Evolutionary conservation across 106 monocot species (phyloP).

Genomic region (Acorus gramineus): DNA sequence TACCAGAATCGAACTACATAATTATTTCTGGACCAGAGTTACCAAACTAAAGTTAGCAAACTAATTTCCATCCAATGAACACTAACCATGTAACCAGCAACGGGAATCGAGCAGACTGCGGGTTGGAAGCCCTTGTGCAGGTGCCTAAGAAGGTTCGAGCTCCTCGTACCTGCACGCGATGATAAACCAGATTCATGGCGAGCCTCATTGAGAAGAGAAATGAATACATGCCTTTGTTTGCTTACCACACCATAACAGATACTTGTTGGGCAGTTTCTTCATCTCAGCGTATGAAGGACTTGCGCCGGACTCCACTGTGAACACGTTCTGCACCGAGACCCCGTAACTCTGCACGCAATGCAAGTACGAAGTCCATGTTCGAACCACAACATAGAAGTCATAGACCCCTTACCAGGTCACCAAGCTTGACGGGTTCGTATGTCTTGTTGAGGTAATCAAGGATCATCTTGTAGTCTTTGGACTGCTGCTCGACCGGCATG

Average conservation of each 20-base stretch:
- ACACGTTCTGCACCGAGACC: slow-evolving; percentile 47
- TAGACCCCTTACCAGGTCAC: slow-evolving; percentile 32
- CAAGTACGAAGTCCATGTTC: background rate
- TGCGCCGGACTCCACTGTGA: slow-evolving; percentile 37
- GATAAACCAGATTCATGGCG: background rate
- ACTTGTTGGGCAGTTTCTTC: slow-evolving; percentile 60
- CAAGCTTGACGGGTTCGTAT: slow-evolving; percentile 45
- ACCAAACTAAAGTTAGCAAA: too few species aligned
- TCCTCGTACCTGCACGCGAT: slow-evolving; percentile 42
- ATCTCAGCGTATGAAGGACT: slow-evolving; percentile 45
- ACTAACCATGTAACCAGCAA: slow-evolving; percentile 76
- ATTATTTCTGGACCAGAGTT: too few species aligned
- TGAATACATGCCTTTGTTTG: background rate
- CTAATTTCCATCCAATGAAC: too few species aligned
- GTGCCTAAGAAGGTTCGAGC: slow-evolving; percentile 55
- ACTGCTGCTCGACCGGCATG: slow-evolving; percentile 44
- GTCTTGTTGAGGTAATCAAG: slow-evolving; percentile 54
- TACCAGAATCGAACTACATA: too few species aligned
- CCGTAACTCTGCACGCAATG: slow-evolving; percentile 30
- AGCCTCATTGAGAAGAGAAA: background rate
- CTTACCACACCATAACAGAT: slow-evolving; percentile 75
- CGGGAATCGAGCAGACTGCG: slow-evolving; percentile 46
- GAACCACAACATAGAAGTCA: background rate
- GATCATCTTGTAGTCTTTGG: slow-evolving; percentile 74
- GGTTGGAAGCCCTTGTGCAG: slow-evolving; percentile 48